Evolutionary conservation across 2,329 filamentous ascomycete genomes (phyloP).

Genomic region (Fusarium tupiense): DNA sequence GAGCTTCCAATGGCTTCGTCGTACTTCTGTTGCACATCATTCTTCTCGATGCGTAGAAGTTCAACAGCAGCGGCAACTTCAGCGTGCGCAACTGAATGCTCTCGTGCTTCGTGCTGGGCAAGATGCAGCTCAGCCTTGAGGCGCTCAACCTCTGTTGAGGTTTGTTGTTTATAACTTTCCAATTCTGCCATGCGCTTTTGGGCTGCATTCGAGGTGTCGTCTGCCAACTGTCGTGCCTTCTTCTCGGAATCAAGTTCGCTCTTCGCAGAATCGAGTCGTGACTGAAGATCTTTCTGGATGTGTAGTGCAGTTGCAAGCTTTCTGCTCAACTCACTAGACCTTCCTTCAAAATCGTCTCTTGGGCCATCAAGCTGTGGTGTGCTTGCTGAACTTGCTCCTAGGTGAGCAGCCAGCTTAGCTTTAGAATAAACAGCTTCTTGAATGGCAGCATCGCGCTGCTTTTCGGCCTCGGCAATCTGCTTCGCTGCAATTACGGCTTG

Average conservation of each 20-base stretch:
- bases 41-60: slow-evolving; percentile 86
- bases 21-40: slow-evolving; percentile 76
- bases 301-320: slow-evolving; percentile 86
- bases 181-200: slow-evolving; percentile 86
- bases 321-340: slow-evolving; percentile 76
- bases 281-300: slow-evolving; percentile 81
- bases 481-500: slow-evolving; percentile 87
- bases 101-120: slow-evolving; percentile 78
- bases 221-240: slow-evolving; percentile 82
- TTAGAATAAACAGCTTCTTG: slow-evolving; percentile 95
- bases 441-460: slow-evolving; percentile 92
- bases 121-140: slow-evolving; percentile 87
- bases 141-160: slow-evolving; percentile 84
- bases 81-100: slow-evolving; percentile 80
- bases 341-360: slow-evolving; percentile 65
- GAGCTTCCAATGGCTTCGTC: slow-evolving; percentile 73
- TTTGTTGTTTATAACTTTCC: slow-evolving; percentile 84
- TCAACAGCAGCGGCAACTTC: slow-evolving; percentile 80
- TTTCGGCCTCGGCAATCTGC: slow-evolving; percentile 92
- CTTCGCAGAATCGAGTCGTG: slow-evolving; percentile 74
- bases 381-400: slow-evolving; percentile 69
- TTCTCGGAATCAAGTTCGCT: slow-evolving; percentile 83
- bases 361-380: slow-evolving; percentile 68
- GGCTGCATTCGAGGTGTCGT: slow-evolving; percentile 85
- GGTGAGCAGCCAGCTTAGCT: slow-evolving; percentile 85